phyloP scores from a whole-genome alignment of 495 filamentous ascomycete genomes.

The Aspergillus sparsus region DNA sequence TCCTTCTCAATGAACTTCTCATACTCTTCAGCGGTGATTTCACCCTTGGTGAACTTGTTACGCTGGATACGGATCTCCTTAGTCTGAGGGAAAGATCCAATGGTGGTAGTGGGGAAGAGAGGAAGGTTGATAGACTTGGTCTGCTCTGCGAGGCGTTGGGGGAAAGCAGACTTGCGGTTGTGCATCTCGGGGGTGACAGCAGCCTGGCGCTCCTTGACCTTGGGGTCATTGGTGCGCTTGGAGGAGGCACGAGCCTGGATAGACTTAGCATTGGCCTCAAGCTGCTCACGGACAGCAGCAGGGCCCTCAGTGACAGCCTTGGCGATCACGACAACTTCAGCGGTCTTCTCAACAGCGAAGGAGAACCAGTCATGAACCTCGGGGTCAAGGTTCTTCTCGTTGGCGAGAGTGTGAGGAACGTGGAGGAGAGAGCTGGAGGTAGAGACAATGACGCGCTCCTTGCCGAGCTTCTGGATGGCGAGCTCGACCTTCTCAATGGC shows the following conservation, averaged over 20 bases:
- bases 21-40: constrained; percentile 88
- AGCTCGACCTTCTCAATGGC: constrained; percentile 86
- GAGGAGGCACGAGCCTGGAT: constrained; percentile 86
- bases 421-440: constrained; percentile 97
- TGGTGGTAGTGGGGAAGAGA: constrained; percentile 97
- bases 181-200: constrained; percentile 81
- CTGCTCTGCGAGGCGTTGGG: constrained; percentile 78
- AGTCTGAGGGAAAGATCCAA: constrained; percentile 98
- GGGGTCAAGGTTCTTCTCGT: constrained; percentile 91
- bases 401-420: constrained; percentile 93
- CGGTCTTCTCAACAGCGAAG: constrained; percentile 92
- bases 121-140: constrained; percentile 86
- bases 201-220: constrained; percentile 91
- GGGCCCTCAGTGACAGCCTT: constrained; percentile 93
- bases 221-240: constrained; percentile 90
- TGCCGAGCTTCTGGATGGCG: constrained; percentile 88
- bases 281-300: constrained; percentile 76
- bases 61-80: constrained; percentile 94
- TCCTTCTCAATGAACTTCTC: constrained; percentile 98
- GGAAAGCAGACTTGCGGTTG: constrained; percentile 88
- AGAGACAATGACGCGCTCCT: constrained; percentile 92
- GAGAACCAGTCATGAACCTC: constrained; percentile 98
- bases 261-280: constrained; percentile 93
- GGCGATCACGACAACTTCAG: constrained; percentile 88
- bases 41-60: constrained; percentile 97